Base-by-base conservation (phyloP, 2,329 filamentous ascomycete species). In the Xylaria sp. region DNA sequence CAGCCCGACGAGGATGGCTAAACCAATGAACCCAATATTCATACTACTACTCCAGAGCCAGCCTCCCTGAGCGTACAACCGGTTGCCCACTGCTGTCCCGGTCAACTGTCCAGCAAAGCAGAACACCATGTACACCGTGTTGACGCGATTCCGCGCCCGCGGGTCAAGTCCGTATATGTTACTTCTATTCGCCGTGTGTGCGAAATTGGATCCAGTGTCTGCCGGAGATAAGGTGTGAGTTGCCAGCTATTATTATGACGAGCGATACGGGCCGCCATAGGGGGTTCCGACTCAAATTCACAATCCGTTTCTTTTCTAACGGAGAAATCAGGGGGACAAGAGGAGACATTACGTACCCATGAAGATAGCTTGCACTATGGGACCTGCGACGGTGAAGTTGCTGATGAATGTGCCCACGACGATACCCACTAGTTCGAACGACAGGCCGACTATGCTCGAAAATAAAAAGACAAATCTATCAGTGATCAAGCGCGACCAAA, bases 111-210 rank as follows among this genome's bases (percentile, higher is more conserved):
- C 93, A 34, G 87, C 89, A 75, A 95, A 95, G 0, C 88, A 89
- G 8, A 86, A 85, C 0, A 94, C 85, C 93, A 95, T 96, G 76
- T 94, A 96, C 0, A 90, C 91, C 0, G 92, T 94, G 77, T 96
- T 96, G 28, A 95, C 87, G 3, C 93, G 81, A 79, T 94, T 96
- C 4, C 91, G 82, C 0, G 90, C 90, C 69, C 88, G 90, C 0
- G 92, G 89, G 63, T 91, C 90, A 25, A 95, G 89, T 1, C 83
- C 81, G 74, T 93, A 94, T 23, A 96, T 92, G 3, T 88, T 85
- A 0, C 86, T 85, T 0, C 93, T 83, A 74, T 94, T 94, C 1
- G 91, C 91, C 39, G 94, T 91, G 77, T 94, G 91, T 0, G 88
- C 85, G 0, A 89, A 91, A 79, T 94, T 92, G 69, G 90, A 84